Base-by-base conservation (phyloP, 2,329 filamentous ascomycete species). In the Mycosphaerella sp. region DNA sequence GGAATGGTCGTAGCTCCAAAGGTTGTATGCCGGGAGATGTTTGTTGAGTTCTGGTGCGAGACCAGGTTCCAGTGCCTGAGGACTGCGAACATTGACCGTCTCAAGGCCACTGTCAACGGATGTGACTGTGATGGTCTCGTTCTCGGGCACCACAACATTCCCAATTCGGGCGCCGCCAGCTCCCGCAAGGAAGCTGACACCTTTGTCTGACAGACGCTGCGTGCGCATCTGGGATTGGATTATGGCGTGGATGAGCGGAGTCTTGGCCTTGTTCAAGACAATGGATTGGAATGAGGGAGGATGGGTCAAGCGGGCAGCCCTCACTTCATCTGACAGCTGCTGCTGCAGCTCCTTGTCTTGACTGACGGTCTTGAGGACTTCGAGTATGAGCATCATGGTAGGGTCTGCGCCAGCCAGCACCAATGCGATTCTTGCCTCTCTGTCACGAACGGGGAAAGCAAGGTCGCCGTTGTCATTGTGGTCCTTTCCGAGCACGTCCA, bases 381-480 rank as follows among this genome's bases (percentile, higher is more conserved):
- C 51, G 21, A 53, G 43, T 10, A 57, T 40, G 25, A 57, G 50
- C 4, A 32, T 36, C 28, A 58, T 54, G 25, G 55, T 36, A 6
- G 59, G 52, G 25, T 61, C 59, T 18, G 57, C 49, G 10, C 52
- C 59, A 2, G 55, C 57, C 7, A 57, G 39, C 5, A 53, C 44
- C 13, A 61, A 46, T 8, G 54, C 59, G 16, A 54, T 40, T 16
- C 50, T 44, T n/a, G 59, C 50, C 30, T 58, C 52, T 7, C 45
- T 18, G 32, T 47, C 36, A 35, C 41, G 21, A n/a, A 37, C 8
- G n/a, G 41, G 36, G 30, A 45, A 41, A 14, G 36, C 36, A 36
- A 7, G n/a, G 10, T 47, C n/a, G 25, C n/a, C 21, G 21, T 25
- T 25, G 5, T 25, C 21, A 6, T 25, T 25, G 21, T 4, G 4